Evolutionary conservation across 176 grass and related monocot genomes (phyloP), one percentile per base, ranked within the genome.

Genomic region (Paspalum vaginatum): DNA sequence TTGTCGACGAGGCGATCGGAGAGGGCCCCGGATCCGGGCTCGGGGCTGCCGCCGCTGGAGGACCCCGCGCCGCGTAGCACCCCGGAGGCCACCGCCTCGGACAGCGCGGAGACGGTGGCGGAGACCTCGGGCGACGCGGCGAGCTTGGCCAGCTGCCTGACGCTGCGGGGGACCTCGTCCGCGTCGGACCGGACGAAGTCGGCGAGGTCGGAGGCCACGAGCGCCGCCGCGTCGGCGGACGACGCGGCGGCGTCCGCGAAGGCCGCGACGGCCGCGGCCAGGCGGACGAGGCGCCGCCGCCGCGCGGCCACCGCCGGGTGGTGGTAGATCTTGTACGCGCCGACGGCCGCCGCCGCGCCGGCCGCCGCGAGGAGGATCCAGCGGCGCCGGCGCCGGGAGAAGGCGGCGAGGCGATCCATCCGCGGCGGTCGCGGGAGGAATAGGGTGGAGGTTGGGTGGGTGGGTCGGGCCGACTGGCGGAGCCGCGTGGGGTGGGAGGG

Each of bases 261-360:
- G 67, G 90, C 72, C 27, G 75, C 88, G 21, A 95, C 22, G 11
- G 88, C 81, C 6, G 81, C 81, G n/a, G 79, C 84, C 2, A 95
- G 86, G 53, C 88, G 85, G 24, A 58, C 82, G 46, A 99, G 77
- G 68, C 79, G 82, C 13, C 86, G 84, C 13, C 92, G 86, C 9
- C 87, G 80, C 11, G 75, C 88, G 6, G 88, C 75, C 26, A 95
- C 90, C 51, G 92, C 47, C 3, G 96, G 96, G 57, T 89, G 96
- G 78, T 95, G 88, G 81, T 95, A 95, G 81, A 95, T 86, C 68
- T 72, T 92, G 87, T 99, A 99, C 37, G 84, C 82, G 15, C 93
- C 93, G 69, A 90, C 80, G 8, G 76, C 82, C 20, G 85, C 81
- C 20, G 74, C 82, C 9, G 72, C 18, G 9, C 76, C 64, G 4